These are phyloP conservation scores for Rossbeevera mucosa DNA, from an alignment of 768 basidiomycete species.

Conservation along the genomic window DNA sequence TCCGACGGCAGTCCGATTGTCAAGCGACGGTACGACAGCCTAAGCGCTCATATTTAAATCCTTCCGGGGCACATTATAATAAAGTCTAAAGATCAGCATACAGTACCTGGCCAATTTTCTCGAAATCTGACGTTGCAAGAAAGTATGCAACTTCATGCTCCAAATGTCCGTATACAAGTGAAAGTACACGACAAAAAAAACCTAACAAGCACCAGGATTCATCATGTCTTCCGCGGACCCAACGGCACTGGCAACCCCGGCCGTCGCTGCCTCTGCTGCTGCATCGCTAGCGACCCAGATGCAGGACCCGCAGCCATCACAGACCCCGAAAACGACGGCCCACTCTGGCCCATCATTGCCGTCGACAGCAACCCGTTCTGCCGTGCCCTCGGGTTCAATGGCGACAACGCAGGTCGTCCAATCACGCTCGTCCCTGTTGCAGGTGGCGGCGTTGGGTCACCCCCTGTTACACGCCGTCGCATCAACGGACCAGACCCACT, in stretches of 20 bases:
- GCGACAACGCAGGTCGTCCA: constrained; percentile 51
- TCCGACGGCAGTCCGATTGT: background rate
- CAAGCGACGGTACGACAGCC: background rate
- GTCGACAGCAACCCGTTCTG: constrained; percentile 40
- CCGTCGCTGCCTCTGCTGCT: constrained; percentile 40
- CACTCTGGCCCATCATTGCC: constrained; percentile 35
- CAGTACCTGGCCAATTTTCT: background rate
- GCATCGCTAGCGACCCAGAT: constrained; percentile 23
- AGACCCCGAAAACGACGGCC: constrained; percentile 27
- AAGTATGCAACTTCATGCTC: background rate
- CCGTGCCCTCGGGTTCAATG: constrained; percentile 68
- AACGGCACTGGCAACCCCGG: constrained; percentile 35
- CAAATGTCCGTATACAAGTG: background rate
- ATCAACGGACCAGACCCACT: constrained; percentile 39
- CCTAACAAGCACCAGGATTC: background rate
- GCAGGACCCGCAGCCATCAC: constrained; percentile 8
- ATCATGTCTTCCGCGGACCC: constrained; percentile 29
- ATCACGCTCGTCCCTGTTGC: constrained; percentile 21
- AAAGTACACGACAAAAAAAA: background rate
- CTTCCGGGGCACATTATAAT: background rate
- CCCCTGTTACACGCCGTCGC: constrained; percentile 63
- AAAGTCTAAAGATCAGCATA: background rate
- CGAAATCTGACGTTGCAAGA: background rate
- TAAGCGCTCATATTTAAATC: background rate
- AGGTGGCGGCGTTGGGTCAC: constrained; percentile 27